These are phyloP conservation scores for Magnaporthiopsis poae DNA, from an alignment of 2,329 filamentous ascomycete species.

Conservation along the genomic window DNA sequence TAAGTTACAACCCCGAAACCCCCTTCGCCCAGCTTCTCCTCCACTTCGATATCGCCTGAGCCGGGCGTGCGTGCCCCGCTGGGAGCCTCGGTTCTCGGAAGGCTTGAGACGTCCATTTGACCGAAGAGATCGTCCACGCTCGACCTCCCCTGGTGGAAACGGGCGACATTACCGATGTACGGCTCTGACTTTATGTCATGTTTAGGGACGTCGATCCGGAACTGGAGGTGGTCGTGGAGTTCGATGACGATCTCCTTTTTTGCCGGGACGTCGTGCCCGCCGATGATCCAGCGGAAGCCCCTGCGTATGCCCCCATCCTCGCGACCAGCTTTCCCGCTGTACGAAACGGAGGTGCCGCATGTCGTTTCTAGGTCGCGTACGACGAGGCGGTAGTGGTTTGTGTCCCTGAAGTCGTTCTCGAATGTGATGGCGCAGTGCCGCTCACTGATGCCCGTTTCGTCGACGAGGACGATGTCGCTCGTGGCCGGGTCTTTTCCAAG, in stretches of 20 bases:
- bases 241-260: neutral
- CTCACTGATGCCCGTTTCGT: neutral
- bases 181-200: neutral
- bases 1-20: neutral
- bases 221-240: neutral
- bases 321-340: neutral
- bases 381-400: neutral
- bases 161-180: neutral
- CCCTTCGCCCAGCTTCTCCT: neutral
- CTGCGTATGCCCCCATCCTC: neutral
- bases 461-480: neutral
- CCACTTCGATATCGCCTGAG: neutral
- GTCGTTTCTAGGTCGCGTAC: neutral
- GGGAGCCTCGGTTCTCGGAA: neutral
- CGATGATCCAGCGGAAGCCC: neutral
- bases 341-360: neutral
- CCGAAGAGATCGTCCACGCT: neutral
- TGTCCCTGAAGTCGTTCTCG: neutral
- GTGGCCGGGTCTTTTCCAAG: neutral
- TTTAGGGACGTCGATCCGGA: neutral
- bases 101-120: neutral
- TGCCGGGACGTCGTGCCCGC: neutral
- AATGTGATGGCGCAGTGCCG: neutral
- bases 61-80: neutral
- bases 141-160: neutral